These are phyloP conservation scores for Aureobasidium sp. DNA, from an alignment of 2,329 filamentous ascomycete genomes.

Conservation along the genomic window DNA sequence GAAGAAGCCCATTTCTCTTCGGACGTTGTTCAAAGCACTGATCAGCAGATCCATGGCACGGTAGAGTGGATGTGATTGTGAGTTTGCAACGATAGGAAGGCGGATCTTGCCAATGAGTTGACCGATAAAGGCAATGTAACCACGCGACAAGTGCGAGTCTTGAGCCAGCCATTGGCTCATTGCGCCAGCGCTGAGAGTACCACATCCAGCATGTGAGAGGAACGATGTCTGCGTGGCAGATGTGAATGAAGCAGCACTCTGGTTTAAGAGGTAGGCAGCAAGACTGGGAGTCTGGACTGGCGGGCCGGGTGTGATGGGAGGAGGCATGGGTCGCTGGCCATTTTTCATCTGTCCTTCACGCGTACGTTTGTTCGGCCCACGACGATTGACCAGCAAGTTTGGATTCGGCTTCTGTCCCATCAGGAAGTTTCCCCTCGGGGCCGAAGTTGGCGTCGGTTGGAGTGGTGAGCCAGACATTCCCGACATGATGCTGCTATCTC, in stretches of 20 bases:
- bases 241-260: constrained; percentile 41
- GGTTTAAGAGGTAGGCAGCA: constrained; percentile 51
- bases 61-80: constrained; percentile 45
- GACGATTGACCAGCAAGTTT: constrained; percentile 40
- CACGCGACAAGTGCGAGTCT: constrained; percentile 64
- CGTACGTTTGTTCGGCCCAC: constrained; percentile 34
- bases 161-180: constrained; percentile 64
- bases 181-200: constrained; percentile 49
- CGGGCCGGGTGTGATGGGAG: constrained; percentile 19
- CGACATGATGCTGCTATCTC: constrained; percentile 1
- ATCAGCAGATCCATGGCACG: constrained; percentile 57
- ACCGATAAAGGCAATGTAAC: constrained; percentile 61
- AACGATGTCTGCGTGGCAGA: constrained; percentile 61
- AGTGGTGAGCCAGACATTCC: neutral
- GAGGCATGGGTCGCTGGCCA: constrained; percentile 16
- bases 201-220: constrained; percentile 57
- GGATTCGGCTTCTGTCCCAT: constrained; percentile 42
- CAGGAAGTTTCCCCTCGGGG: constrained; percentile 17
- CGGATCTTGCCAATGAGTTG: constrained; percentile 56
- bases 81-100: constrained; percentile 41
- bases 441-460: constrained; percentile 19
- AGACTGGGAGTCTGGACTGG: constrained; percentile 40
- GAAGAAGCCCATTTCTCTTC: constrained; percentile 62
- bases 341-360: constrained; percentile 29
- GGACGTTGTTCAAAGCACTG: constrained; percentile 58